A percentile compares a stretch with the other conserved stretches of the same genome.
phyloP scores from a whole-genome alignment of 2,329 filamentous ascomycete genomes.

The Ceratocystis cubensis region DNA sequence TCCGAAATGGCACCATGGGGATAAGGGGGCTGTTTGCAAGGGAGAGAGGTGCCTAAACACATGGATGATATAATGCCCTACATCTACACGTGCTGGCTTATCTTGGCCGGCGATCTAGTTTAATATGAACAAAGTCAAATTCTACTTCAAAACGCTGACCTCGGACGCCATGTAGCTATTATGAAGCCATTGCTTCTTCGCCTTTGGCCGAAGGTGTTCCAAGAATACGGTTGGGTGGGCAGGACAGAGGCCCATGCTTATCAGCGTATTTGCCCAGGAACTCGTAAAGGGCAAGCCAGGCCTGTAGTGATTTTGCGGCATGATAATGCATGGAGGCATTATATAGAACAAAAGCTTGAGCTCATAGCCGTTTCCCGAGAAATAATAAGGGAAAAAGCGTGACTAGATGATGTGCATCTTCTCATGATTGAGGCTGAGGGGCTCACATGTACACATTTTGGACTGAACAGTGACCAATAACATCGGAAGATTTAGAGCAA shows the following conservation, averaged over 20 bases:
- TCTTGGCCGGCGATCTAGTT: neutral
- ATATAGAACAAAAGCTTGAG: neutral
- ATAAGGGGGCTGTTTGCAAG: too few species aligned
- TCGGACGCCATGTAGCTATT: neutral
- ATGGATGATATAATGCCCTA: neutral
- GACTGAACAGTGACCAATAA: too few species aligned
- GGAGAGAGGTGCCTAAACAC: neutral
- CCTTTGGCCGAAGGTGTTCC: neutral
- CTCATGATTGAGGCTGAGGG: neutral
- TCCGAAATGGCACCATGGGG: neutral
- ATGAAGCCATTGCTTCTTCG: slow-evolving; percentile 5
- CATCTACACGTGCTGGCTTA: neutral
- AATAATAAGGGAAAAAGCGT: neutral
- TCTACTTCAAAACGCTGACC: neutral
- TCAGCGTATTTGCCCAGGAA: neutral
- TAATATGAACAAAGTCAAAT: neutral
- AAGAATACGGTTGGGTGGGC: neutral
- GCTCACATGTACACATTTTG: too few species aligned
- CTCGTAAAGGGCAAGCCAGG: neutral
- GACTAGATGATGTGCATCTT: neutral
- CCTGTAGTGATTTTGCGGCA: neutral
- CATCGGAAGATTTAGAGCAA: too few species aligned
- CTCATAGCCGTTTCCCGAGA: neutral
- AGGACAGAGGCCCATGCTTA: neutral
- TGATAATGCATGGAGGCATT: neutral